Conservation (phyloP, 1,284 basidiomycete genomes). For the Paramarasmius palmivorus region DNA sequence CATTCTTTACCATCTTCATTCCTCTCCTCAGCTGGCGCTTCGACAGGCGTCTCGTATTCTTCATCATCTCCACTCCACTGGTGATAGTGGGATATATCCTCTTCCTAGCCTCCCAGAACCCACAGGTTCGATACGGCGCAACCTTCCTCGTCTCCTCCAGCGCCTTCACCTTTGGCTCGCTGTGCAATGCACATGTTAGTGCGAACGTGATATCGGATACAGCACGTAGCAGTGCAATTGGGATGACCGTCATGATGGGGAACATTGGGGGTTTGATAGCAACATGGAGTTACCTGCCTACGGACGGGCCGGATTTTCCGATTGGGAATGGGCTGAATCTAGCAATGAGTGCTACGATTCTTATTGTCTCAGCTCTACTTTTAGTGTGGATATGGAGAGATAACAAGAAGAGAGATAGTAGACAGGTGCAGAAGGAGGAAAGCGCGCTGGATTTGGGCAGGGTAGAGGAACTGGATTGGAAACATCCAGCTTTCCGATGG, state of each 20-base stretch:
- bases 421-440: neutral
- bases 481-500: slow-evolving; percentile 4
- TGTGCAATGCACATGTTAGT: neutral
- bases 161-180: neutral
- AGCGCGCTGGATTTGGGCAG: neutral
- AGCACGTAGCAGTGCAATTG: neutral
- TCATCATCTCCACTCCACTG: neutral
- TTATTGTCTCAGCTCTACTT: neutral
- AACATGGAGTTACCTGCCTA: neutral
- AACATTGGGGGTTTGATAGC: slow-evolving; percentile 1
- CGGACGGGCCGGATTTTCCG: neutral
- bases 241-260: neutral
- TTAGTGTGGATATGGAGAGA: neutral
- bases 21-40: neutral
- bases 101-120: neutral
- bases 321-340: slow-evolving; percentile 3
- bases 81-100: neutral
- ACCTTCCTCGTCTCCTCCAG: neutral
- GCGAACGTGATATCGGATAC: neutral
- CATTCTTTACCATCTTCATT: neutral
- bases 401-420: slow-evolving; percentile 1
- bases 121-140: neutral
- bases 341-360: neutral
- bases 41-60: neutral
- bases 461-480: slow-evolving; percentile 4